These are phyloP conservation scores for Picochlorum sp. DNA, from an alignment of 139 green algal species.

Conservation along the genomic window DNA sequence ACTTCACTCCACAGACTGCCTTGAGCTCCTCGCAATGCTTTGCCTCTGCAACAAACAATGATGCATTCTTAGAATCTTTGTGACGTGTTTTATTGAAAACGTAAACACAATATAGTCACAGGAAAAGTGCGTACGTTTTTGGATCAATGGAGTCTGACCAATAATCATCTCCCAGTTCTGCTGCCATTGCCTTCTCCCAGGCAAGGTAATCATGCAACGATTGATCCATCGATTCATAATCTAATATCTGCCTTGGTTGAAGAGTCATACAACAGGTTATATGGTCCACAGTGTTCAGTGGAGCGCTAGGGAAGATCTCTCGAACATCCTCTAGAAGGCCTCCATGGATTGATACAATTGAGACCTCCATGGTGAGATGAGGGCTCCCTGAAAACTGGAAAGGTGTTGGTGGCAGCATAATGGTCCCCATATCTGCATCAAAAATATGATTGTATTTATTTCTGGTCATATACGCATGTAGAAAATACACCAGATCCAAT, in stretches of 20 bases:
- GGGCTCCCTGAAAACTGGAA: not conserved
- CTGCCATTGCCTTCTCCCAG: slow-evolving; percentile 24
- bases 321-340: slow-evolving; percentile 14
- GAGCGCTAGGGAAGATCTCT: slow-evolving; percentile 27
- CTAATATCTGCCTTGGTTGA: slow-evolving; percentile 21
- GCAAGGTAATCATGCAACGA: slow-evolving; percentile 35
- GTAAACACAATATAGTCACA: too few species aligned
- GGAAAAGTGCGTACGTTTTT: not conserved
- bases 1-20: slow-evolving; percentile 42
- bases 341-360: slow-evolving; percentile 19
- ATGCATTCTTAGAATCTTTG: not conserved
- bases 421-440: not conserved
- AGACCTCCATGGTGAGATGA: slow-evolving; percentile 22
- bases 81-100: too few species aligned
- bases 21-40: slow-evolving; percentile 9
- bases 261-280: slow-evolving; percentile 20
- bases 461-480: too few species aligned
- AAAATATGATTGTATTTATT: not conserved
- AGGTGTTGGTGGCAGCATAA: not conserved
- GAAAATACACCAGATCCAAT: too few species aligned
- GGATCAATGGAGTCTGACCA: slow-evolving; percentile 33
- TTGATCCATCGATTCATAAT: slow-evolving; percentile 36
- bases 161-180: not conserved
- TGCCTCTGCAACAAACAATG: slow-evolving; percentile 6
- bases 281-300: not conserved